Evolutionary conservation across 495 filamentous ascomycete genomes (phyloP), one percentile per base, ranked within the genome.

Genomic region (Penicillium egyptiacum): DNA sequence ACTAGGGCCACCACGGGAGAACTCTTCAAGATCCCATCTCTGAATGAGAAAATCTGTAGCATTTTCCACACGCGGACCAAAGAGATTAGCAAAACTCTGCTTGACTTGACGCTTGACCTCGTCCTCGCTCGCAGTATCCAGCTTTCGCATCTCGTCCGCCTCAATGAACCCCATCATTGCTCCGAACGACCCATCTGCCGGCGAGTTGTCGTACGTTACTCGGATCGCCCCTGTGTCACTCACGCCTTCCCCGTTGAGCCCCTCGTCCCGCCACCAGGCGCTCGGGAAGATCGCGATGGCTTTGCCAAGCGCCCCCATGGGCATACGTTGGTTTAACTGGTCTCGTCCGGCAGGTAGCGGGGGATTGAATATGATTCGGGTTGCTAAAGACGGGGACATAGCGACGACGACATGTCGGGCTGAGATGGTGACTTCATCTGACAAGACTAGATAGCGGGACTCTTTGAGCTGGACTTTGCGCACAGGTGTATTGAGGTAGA

Each of bases 151-250:
- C 42, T 61, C 40, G 19, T 70, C 63, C 4, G 56, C 65, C 12
- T 55, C 59, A 12, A 70, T 60, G 52, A 70, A 68, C 1, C 67
- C 63, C 60, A 68, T 62, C 8, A 70, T 31, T 5, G 62, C 63
- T 0, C 67, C 66, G 20, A 54, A 62, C 3, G 63, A 56, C 4
- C 12, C 50, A 39, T 60, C 53, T 1, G 47, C 50, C 10, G 67
- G 67, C 3, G 63, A 57, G n/a, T 53, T 64, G 48, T 68, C 65
- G 33, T 56, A 66, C 0, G 65, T 64, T 4, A 57, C 28, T 2
- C 58, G 58, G 4, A 64, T 56, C 6, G 40, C 47, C 1, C 68
- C 68, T 2, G 25, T 61, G 31, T 60, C 60, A 20, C 57, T 60
- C 23, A 59, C 25, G 22, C 45, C 59, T 46, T 59, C 60, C 8